These are phyloP conservation scores for Chlorencoelia australis DNA, from an alignment of 2,329 filamentous ascomycete species.

Conservation along the genomic window DNA sequence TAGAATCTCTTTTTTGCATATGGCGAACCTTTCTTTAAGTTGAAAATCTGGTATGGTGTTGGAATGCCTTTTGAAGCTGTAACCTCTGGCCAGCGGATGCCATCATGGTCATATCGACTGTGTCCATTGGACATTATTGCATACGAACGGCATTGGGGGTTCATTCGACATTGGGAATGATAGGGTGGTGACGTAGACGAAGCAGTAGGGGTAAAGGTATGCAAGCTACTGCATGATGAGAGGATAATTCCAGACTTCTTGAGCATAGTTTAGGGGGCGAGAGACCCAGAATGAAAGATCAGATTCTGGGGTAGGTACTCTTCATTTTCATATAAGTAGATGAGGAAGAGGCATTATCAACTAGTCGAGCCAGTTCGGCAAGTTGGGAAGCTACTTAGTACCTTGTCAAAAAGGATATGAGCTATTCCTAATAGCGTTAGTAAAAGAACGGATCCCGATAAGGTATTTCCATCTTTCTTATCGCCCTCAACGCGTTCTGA, in stretches of 20 bases:
- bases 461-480: too few species aligned
- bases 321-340: not conserved
- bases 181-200: slow-evolving; percentile 24
- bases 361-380: too few species aligned
- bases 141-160: slow-evolving; percentile 26
- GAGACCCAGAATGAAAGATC: too few species aligned
- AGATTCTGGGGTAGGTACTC: too few species aligned
- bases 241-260: slow-evolving; percentile 34
- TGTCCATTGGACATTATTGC: slow-evolving; percentile 29
- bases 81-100: slow-evolving; percentile 25
- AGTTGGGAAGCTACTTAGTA: too few species aligned
- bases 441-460: not conserved
- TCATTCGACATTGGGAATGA: slow-evolving; percentile 8
- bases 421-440: not conserved
- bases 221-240: slow-evolving; percentile 30
- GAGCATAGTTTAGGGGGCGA: slow-evolving; percentile 30
- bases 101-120: slow-evolving; percentile 28
- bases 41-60: slow-evolving; percentile 86
- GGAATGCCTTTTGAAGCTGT: slow-evolving; percentile 21
- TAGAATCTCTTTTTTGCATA: slow-evolving; percentile 84
- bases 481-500: too few species aligned
- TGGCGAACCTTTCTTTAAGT: slow-evolving; percentile 44
- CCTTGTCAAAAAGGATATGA: not conserved
- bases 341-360: not conserved
- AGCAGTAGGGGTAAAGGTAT: slow-evolving; percentile 25